phyloP scores from a whole-genome alignment of 2,329 filamentous ascomycete species.

The Fusarium sp. region DNA sequence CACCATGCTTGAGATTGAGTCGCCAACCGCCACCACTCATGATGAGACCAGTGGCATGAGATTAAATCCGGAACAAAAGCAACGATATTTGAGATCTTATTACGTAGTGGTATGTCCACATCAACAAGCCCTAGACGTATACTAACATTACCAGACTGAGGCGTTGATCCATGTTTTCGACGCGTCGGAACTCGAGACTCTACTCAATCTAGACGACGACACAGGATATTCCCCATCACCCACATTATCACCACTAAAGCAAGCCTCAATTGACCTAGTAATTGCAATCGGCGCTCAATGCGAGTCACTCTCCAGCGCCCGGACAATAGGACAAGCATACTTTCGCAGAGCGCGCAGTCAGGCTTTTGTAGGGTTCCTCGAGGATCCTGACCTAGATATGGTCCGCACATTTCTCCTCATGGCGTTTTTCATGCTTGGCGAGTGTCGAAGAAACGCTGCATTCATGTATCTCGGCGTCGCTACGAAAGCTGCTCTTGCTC shows the following conservation, averaged over 20 bases:
- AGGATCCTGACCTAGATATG: constrained; percentile 44
- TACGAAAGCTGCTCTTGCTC: constrained; percentile 64
- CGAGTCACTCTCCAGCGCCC: constrained; percentile 26
- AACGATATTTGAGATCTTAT: constrained; percentile 29
- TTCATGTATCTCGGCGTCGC: constrained; percentile 74
- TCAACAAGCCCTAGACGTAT: fast-evolving
- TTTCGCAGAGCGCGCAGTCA: constrained; percentile 56
- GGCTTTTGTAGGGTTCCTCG: constrained; percentile 39
- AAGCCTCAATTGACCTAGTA: constrained; percentile 28
- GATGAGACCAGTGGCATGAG: background rate
- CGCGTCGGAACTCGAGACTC: constrained; percentile 42
- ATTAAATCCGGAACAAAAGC: background rate
- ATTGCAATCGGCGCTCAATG: constrained; percentile 45
- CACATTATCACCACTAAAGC: constrained; percentile 4
- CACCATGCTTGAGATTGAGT: constrained; percentile 44
- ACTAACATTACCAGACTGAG: constrained; percentile 43
- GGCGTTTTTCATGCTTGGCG: constrained; percentile 76
- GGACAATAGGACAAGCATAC: constrained; percentile 48
- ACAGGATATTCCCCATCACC: background rate
- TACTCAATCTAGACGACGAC: constrained; percentile 24
- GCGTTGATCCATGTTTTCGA: constrained; percentile 50
- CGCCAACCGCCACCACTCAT: constrained; percentile 10
- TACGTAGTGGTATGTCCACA: constrained; percentile 27
- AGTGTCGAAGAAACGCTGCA: constrained; percentile 70
- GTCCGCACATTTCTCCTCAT: constrained; percentile 60